phyloP scores from a whole-genome alignment of 2,329 filamentous ascomycete species.

The Hymenoscyphus infarciens region DNA sequence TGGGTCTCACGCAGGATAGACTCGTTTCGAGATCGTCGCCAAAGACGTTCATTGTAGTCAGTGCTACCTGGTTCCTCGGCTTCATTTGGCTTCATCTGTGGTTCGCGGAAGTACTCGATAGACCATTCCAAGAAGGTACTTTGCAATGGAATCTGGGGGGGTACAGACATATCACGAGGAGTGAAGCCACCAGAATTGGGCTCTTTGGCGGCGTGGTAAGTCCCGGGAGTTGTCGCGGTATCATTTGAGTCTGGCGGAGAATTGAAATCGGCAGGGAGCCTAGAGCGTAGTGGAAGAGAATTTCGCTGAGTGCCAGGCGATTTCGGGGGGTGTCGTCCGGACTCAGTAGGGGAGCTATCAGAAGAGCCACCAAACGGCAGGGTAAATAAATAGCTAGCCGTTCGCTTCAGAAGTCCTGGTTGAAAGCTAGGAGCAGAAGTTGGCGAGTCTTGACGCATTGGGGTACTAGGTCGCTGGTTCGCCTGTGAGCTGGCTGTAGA shows the following conservation, averaged over 20 bases:
- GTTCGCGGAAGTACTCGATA: conserved; percentile 94
- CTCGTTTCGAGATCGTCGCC: conserved; percentile 90
- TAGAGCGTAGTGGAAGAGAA: conserved; percentile 36
- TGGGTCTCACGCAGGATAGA: conserved; percentile 89
- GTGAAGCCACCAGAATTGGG: conserved; percentile 76
- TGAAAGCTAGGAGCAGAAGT: conserved; percentile 46
- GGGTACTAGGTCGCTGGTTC: conserved; percentile 33
- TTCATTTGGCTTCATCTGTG: conserved; percentile 95
- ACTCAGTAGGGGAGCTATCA: conserved; percentile 29
- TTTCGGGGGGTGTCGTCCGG: conserved; percentile 25
- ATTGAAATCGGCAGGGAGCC: conserved; percentile 55
- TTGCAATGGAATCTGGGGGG: conserved; percentile 67
- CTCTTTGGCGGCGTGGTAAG: conserved; percentile 71
- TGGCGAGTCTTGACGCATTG: conserved; percentile 28
- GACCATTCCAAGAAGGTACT: conserved; percentile 94
- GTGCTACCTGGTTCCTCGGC: conserved; percentile 94
- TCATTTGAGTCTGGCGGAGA: conserved; percentile 73
- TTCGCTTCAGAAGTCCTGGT: conserved; percentile 58
- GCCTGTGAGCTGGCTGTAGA: conserved; percentile 36
- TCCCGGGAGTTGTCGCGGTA: conserved; percentile 58
- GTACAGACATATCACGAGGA: conserved; percentile 54
- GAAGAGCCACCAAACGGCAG: conserved; percentile 44
- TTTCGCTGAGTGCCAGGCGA: conserved; percentile 29
- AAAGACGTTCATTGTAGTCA: conserved; percentile 92
- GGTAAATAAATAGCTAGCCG: conserved; percentile 60